These are phyloP conservation scores for Penicillium sclerotiorum DNA, from an alignment of 2,329 filamentous ascomycete species.

Conservation along the genomic window DNA sequence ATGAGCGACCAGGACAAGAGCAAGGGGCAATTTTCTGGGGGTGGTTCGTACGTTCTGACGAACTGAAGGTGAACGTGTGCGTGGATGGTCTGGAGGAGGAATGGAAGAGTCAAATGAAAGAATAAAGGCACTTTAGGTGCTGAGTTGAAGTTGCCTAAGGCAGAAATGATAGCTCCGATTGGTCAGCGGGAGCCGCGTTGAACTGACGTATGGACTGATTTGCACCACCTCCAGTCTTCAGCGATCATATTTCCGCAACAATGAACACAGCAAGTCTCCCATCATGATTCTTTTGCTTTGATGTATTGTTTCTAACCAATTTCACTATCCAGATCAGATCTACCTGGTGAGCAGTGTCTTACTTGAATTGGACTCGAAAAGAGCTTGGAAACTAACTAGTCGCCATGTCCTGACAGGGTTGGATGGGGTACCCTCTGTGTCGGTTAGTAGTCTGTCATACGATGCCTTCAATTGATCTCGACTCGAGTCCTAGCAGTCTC, in stretches of 20 bases:
- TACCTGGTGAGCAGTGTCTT: slow-evolving; percentile 54
- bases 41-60: no score
- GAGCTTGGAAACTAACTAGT: not conserved
- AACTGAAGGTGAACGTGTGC: not conserved
- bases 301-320: slow-evolving; percentile 11
- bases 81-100: not conserved
- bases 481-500: not conserved
- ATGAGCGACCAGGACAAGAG: not conserved
- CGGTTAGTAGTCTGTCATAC: slow-evolving; percentile 58
- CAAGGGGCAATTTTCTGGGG: no score
- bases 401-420: slow-evolving; percentile 60
- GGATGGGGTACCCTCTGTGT: slow-evolving; percentile 89
- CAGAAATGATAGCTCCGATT: slow-evolving; percentile 12
- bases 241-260: slow-evolving; percentile 12
- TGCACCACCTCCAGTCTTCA: no score
- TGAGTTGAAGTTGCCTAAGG: slow-evolving; percentile 26
- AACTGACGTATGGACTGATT: slow-evolving; percentile 18
- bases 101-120: not conserved
- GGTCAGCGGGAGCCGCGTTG: slow-evolving; percentile 6
- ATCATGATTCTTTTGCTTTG: not conserved
- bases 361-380: not conserved
- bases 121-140: not conserved
- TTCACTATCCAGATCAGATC: slow-evolving; percentile 54
- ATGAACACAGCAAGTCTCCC: slow-evolving; percentile 57
- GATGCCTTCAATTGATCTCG: not conserved